A percentile compares a stretch with the other conserved stretches of the same genome.
These are phyloP conservation scores for Caloboletus firmus DNA, from an alignment of 1,284 basidiomycete species.

Conservation along the genomic window DNA sequence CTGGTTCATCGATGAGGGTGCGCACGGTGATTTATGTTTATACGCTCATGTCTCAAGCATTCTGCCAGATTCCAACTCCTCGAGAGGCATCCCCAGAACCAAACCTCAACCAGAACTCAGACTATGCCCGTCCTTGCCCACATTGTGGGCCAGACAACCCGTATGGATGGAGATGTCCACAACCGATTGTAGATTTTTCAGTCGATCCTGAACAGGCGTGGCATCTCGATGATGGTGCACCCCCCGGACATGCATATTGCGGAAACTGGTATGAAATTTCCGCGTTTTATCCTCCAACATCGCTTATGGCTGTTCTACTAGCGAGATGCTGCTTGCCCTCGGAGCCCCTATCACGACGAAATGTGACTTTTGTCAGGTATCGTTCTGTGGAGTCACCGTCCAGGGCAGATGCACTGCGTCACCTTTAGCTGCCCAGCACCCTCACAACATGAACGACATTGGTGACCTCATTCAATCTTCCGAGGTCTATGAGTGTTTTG, in stretches of 20 bases:
- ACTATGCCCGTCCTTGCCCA: constrained; percentile 71
- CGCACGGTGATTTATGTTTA: constrained; percentile 29
- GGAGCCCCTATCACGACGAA: constrained; percentile 70
- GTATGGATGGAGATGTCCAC: constrained; percentile 70
- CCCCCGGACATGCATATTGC: constrained; percentile 72
- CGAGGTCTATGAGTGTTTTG: constrained; percentile 75
- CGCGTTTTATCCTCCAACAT: not conserved
- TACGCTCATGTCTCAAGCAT: not conserved
- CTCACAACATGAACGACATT: constrained; percentile 62
- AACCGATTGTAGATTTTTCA: constrained; percentile 68
- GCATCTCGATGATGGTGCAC: constrained; percentile 68
- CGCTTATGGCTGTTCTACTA: constrained; percentile 31
- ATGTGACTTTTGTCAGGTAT: constrained; percentile 76
- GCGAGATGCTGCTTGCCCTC: constrained; percentile 69
- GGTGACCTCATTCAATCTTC: constrained; percentile 69
- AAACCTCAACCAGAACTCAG: constrained; percentile 56
- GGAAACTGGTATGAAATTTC: constrained; percentile 62
- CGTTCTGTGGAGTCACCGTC: constrained; percentile 74
- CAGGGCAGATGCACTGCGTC: constrained; percentile 65
- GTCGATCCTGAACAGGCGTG: constrained; percentile 65
- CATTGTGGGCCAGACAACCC: constrained; percentile 66
- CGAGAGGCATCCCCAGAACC: constrained; percentile 74
- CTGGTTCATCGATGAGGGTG: constrained; percentile 67
- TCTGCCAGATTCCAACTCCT: constrained; percentile 64
- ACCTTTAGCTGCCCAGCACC: constrained; percentile 60